Evolutionary conservation across 345 rosid genomes (phyloP).

Genomic region (Mallotus nudiflorus): DNA sequence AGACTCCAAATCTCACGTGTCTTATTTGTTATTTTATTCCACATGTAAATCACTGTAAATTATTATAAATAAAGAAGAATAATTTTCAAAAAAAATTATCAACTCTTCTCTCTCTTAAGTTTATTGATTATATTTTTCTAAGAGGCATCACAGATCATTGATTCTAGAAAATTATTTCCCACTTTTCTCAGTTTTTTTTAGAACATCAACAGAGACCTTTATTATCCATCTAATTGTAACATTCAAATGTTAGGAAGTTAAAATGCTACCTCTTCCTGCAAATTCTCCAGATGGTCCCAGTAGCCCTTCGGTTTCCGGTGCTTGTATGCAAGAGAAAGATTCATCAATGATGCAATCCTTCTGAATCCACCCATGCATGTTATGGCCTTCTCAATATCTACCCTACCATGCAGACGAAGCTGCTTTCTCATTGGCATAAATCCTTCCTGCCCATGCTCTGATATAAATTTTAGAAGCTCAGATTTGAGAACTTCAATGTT

Average conservation of each 20-base stretch:
- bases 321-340: conserved; percentile 92
- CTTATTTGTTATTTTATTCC: neutral
- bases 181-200: neutral
- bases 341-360: conserved; percentile 74
- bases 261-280: conserved; percentile 80
- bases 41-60: neutral
- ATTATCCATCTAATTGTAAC: no score
- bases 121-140: no score
- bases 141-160: no score
- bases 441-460: conserved; percentile 90
- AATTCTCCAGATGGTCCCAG: conserved; percentile 91
- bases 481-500: conserved; percentile 77
- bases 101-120: neutral
- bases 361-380: conserved; percentile 92
- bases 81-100: no score
- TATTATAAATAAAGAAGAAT: no score
- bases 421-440: conserved; percentile 99
- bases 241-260: neutral
- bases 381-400: conserved; percentile 92
- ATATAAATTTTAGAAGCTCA: conserved; percentile 76
- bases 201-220: neutral
- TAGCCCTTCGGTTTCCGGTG: conserved; percentile 93
- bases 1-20: no score
- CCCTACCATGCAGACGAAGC: conserved; percentile 84
- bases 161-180: neutral